phyloP scores from a whole-genome alignment of 306 rosid genomes.

The Urtica urens region DNA sequence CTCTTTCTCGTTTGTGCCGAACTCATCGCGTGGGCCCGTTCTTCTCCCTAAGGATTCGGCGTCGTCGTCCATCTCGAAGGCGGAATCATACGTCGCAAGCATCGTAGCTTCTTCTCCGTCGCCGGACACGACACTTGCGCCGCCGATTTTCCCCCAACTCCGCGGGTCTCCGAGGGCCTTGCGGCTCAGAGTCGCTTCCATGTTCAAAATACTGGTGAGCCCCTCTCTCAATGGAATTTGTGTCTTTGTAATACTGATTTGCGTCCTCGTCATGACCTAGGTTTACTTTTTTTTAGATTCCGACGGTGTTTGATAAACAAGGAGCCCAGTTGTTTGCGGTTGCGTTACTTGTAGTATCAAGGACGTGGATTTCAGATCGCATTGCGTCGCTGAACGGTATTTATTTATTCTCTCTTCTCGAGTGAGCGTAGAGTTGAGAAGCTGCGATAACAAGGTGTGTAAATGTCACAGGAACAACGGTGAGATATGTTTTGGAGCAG shows the following conservation, averaged over 20 bases:
- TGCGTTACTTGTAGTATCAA: constrained; percentile 78
- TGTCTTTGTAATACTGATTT: constrained; percentile 3
- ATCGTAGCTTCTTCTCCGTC: constrained; percentile 61
- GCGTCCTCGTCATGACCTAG: background rate
- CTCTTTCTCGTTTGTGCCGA: constrained; percentile 10
- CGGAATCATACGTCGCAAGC: constrained; percentile 46
- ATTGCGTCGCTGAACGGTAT: constrained; percentile 84
- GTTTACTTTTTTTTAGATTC: constrained; percentile 42
- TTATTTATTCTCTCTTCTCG: constrained; percentile 9
- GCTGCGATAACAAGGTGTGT: constrained; percentile 16
- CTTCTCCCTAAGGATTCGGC: constrained; percentile 44
- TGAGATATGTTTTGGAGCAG: constrained; percentile 78
- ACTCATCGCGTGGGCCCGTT: background rate
- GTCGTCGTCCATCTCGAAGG: constrained; percentile 61
- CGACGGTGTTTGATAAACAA: constrained; percentile 84
- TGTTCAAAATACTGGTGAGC: constrained; percentile 86
- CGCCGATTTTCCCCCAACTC: constrained; percentile 58
- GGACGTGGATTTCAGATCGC: constrained; percentile 95
- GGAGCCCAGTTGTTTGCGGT: constrained; percentile 92
- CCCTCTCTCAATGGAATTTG: constrained; percentile 1
- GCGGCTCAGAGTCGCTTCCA: constrained; percentile 71
- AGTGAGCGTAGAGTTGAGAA: constrained; percentile 3
- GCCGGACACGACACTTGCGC: constrained; percentile 23
- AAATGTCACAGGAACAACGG: constrained; percentile 71
- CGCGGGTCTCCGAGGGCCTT: constrained; percentile 43